Evolutionary conservation across 441 rosid species (phyloP).

Genomic region (Pelargonium australe): DNA sequence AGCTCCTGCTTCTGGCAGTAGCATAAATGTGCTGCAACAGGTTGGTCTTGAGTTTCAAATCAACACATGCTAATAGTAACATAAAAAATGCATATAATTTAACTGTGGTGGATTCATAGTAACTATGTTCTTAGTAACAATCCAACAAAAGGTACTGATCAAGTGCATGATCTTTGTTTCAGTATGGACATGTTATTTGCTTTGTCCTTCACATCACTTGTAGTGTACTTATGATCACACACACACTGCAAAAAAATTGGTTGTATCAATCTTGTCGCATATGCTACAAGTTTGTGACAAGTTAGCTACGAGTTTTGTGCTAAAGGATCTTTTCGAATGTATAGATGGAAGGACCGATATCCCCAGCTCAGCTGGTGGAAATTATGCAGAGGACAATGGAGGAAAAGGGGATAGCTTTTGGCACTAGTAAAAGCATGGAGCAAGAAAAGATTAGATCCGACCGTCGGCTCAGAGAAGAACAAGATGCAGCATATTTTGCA

Average conservation of each 20-base stretch:
- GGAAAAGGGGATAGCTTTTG: conserved; percentile 52
- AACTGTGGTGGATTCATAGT: not conserved
- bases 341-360: conserved; percentile 55
- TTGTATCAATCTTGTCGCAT: too few species aligned
- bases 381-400: conserved; percentile 53
- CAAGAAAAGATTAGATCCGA: conserved; percentile 38
- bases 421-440: conserved; percentile 21
- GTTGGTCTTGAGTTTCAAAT: conserved; percentile 16
- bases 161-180: too few species aligned
- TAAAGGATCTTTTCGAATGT: not conserved
- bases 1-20: conserved; percentile 39
- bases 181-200: too few species aligned
- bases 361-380: conserved; percentile 49
- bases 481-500: conserved; percentile 47
- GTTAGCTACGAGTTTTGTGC: too few species aligned
- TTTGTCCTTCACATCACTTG: not conserved
- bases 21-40: conserved; percentile 47
- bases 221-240: not conserved
- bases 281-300: too few species aligned
- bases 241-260: too few species aligned
- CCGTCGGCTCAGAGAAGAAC: conserved; percentile 45
- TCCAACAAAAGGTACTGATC: not conserved
- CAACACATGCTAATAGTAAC: too few species aligned
- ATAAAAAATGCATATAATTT: too few species aligned
- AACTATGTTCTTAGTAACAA: not conserved